phyloP scores from a whole-genome alignment of 176 grass and related monocot species.

The Eragrostis nindensis region DNA sequence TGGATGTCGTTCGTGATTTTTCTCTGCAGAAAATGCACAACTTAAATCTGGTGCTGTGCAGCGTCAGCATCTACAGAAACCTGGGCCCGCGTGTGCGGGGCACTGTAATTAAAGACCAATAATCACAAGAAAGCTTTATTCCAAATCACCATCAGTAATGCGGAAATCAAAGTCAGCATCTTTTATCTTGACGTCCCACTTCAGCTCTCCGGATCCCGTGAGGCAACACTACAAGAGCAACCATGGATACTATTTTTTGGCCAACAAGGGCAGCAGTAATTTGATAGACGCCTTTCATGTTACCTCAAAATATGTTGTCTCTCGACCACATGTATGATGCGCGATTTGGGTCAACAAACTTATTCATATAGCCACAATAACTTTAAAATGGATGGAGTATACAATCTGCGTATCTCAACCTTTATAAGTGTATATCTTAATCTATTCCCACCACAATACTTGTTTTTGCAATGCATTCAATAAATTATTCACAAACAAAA shows the following conservation, averaged over 20 bases:
- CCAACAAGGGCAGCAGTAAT: no score
- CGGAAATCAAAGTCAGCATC: conserved; percentile 35
- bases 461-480: background rate
- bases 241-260: background rate
- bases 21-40: background rate
- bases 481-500: no score
- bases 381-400: no score
- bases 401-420: no score
- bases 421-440: no score
- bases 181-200: background rate
- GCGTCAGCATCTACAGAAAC: background rate
- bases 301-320: no score
- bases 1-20: no score
- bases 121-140: conserved; percentile 25
- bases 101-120: conserved; percentile 36
- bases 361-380: no score
- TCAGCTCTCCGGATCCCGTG: background rate
- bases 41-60: background rate
- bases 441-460: background rate
- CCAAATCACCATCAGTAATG: conserved; percentile 31
- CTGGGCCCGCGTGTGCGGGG: background rate
- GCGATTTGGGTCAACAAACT: no score
- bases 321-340: no score
- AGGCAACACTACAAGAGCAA: background rate
- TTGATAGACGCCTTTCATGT: no score